These are phyloP conservation scores for Populus pruinosa DNA, from an alignment of 345 rosid species.

Conservation along the genomic window DNA sequence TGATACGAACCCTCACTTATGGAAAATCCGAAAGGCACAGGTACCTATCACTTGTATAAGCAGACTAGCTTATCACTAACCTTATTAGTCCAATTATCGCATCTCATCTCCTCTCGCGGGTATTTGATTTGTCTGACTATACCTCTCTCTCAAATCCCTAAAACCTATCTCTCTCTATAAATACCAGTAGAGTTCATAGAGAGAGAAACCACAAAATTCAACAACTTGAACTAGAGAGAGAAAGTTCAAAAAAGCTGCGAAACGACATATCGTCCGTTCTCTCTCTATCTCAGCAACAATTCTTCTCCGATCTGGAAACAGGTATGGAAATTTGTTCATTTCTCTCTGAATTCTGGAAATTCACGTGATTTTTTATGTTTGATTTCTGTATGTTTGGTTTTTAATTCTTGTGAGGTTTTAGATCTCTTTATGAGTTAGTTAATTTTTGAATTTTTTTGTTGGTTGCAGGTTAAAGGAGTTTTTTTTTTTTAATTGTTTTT, in stretches of 20 bases:
- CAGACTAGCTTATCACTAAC: accelerated
- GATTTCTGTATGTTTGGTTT: slow-evolving; percentile 1
- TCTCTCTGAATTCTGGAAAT: background rate
- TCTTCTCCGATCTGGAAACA: slow-evolving; percentile 38
- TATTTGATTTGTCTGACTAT: slow-evolving; percentile 34
- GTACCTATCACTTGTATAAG: background rate
- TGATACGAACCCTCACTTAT: accelerated
- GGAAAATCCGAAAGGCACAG: accelerated
- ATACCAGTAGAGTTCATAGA: slow-evolving; percentile 31
- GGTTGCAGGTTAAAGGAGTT: background rate
- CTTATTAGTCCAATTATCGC: slow-evolving; percentile 10
- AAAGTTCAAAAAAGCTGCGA: background rate
- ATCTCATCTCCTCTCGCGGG: slow-evolving; percentile 39
- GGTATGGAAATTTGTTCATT: slow-evolving; percentile 1
- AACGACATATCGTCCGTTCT: background rate
- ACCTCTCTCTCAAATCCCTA: slow-evolving; percentile 47
- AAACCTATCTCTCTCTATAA: slow-evolving; percentile 39
- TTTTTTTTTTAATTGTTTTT: background rate
- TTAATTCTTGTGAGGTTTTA: slow-evolving; percentile 10
- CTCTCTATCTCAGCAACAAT: background rate
- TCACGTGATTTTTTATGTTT: background rate
- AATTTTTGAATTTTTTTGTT: background rate
- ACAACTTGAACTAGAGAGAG: slow-evolving; percentile 5
- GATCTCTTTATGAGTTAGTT: slow-evolving; percentile 19
- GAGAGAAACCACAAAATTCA: slow-evolving; percentile 13